Base-by-base conservation (phyloP, 495 filamentous ascomycete genomes). In the Aspergillus hancockii region DNA sequence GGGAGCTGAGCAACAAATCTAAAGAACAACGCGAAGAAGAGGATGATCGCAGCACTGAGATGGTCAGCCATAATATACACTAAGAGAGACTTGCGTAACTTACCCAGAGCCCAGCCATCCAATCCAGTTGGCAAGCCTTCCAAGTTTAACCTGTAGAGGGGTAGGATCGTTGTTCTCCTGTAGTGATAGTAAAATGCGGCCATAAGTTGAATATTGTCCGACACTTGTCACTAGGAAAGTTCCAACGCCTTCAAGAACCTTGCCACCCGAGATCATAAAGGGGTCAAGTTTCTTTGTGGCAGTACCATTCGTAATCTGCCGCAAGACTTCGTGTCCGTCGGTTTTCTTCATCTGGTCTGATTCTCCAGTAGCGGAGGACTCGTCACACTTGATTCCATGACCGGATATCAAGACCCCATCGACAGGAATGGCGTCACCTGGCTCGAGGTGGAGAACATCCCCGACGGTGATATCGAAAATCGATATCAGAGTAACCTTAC, bases 401-500 rank as follows among this genome's bases (percentile, higher is more conserved):
- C 83, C 86, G 16, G 82, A 84, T 61, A 88, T 76, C 8, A 85
- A 68, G 43, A 88, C 73, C 30, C 85, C 86, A 67, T 89, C 86
- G 34, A 81, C 81, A 25, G 79, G 76, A 25, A 91, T 79, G 23
- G 90, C 75, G 63, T 92, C 88, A 43, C 89, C 89, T 36, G 89
- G 88, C 54, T 90, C 89, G 0, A 92, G 71, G 57, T 88, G 86
- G 31, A 92, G 71, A 14, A 92, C 79, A 67, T 92, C 90, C 46
- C 89, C 89, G 45, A 87, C 88, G 58, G 88, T 74, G 45, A 92
- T 73, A 66, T 91, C 87, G 58, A 81, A 88, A 34, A 91, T 81
- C 0, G 89, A 91, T 22, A 92, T 76, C 69, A 89, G 82, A 10
- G 84, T 64, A 4, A 87, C 86, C 67, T 86, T 89, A 16, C 90